Evolutionary conservation across 345 rosid genomes (phyloP).

Genomic region (Schrenkiella parvula): DNA sequence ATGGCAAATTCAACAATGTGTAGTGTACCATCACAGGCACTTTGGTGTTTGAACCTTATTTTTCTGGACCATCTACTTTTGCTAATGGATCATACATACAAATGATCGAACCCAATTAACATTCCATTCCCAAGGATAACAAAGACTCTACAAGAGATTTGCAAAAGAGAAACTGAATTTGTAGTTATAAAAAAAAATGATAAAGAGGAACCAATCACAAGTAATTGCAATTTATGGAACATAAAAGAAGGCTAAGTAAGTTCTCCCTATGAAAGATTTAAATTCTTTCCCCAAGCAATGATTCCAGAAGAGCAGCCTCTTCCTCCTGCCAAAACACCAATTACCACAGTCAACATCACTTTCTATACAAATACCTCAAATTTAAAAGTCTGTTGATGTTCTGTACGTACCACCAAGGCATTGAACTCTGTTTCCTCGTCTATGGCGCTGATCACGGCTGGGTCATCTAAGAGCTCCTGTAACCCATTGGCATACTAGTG

Average conservation of each 20-base stretch:
- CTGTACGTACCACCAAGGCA: constrained; percentile 75
- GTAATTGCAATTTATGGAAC: neutral
- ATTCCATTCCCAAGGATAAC: neutral
- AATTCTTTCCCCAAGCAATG: constrained; percentile 63
- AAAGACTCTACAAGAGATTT: neutral
- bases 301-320: constrained; percentile 84
- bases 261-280: constrained; percentile 8
- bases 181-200: neutral
- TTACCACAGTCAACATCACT: constrained; percentile 7
- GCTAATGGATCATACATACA: neutral
- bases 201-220: neutral
- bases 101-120: neutral
- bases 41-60: neutral
- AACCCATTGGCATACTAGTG: neutral
- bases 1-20: too few species aligned
- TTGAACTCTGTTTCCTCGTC: constrained; percentile 93
- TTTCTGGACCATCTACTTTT: neutral
- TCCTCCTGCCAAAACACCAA: constrained; percentile 57
- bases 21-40: too few species aligned
- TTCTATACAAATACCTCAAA: neutral
- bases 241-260: constrained; percentile 6
- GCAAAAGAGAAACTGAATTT: neutral
- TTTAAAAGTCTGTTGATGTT: neutral
- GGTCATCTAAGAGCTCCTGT: constrained; percentile 88
- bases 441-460: constrained; percentile 63